Evolutionary conservation across 495 filamentous ascomycete species (phyloP).

Genomic region (Podospora pseudocomata): DNA sequence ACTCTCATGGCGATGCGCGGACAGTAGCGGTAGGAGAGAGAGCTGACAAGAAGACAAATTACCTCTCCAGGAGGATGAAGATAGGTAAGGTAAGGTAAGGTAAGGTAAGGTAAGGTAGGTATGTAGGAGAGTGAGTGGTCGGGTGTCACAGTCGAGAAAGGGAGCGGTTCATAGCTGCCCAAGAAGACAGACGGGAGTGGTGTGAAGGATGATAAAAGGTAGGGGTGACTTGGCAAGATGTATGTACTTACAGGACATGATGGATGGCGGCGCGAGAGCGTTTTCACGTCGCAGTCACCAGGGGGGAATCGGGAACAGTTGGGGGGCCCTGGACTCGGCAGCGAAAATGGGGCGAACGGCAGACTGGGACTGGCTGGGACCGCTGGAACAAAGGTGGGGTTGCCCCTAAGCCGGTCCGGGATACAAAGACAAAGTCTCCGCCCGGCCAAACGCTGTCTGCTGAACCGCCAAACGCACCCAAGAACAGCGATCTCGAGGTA

Average conservation of each 20-base stretch:
- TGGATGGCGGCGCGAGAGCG: not conserved
- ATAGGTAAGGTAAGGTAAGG: too few species aligned
- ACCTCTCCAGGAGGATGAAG: not conserved
- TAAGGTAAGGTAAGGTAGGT: not conserved
- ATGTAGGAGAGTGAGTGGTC: not conserved
- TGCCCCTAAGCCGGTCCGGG: not conserved
- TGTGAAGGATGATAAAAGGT: not conserved
- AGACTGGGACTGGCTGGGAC: slow-evolving; percentile 1
- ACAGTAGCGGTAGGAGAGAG: not conserved
- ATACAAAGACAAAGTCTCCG: slow-evolving; percentile 4
- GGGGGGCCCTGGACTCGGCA: not conserved
- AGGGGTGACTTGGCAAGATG: not conserved
- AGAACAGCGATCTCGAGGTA: not conserved
- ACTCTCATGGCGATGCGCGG: slow-evolving; percentile 10
- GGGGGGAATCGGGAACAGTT: not conserved
- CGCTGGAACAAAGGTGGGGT: slow-evolving; percentile 4
- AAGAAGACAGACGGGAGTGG: not conserved
- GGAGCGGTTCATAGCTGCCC: not conserved
- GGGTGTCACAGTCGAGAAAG: not conserved
- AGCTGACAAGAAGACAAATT: not conserved
- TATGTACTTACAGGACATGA: slow-evolving; percentile 1
- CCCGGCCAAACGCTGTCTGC: not conserved
- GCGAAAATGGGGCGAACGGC: not conserved
- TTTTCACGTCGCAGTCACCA: not conserved
- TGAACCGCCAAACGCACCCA: not conserved